Percentiles rank a stretch among this genome's conserved stretches.
These are phyloP conservation scores for Apocynum venetum DNA, from an alignment of 257 asterid genomes.

Conservation along the genomic window DNA sequence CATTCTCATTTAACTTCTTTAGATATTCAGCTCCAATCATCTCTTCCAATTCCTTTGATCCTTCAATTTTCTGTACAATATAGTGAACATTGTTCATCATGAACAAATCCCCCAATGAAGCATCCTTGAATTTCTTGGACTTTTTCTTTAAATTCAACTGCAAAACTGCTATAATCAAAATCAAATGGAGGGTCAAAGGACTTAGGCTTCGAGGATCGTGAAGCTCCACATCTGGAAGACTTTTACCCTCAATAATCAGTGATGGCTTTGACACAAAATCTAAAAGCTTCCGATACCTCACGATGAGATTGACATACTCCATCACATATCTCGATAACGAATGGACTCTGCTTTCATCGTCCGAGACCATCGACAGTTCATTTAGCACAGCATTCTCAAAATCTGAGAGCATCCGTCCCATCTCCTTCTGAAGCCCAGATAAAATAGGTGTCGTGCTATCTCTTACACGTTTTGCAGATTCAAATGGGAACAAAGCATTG, in stretches of 20 bases:
- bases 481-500: conserved; percentile 18
- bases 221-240: conserved; percentile 24
- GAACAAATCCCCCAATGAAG: conserved; percentile 55
- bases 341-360: conserved; percentile 70
- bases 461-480: conserved; percentile 45
- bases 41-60: conserved; percentile 59
- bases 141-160: conserved; percentile 71
- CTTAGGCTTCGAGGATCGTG: conserved; percentile 35
- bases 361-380: conserved; percentile 52
- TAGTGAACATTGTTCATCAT: conserved; percentile 87
- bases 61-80: conserved; percentile 59
- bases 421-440: conserved; percentile 69
- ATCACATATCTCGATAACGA: conserved; percentile 74
- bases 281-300: conserved; percentile 53
- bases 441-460: conserved; percentile 48
- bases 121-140: conserved; percentile 55
- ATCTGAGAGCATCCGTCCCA: conserved; percentile 65
- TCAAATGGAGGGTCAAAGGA: conserved; percentile 59
- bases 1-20: conserved; percentile 47
- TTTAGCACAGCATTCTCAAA: conserved; percentile 68
- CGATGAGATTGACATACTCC: conserved; percentile 55
- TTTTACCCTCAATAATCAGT: neutral
- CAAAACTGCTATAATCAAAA: conserved; percentile 64
- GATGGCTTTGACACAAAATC: conserved; percentile 31
- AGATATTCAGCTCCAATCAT: conserved; percentile 67